Evolutionary conservation across 2,329 filamentous ascomycete genomes (phyloP).

Genomic region (Botrytis hyacinthi): DNA sequence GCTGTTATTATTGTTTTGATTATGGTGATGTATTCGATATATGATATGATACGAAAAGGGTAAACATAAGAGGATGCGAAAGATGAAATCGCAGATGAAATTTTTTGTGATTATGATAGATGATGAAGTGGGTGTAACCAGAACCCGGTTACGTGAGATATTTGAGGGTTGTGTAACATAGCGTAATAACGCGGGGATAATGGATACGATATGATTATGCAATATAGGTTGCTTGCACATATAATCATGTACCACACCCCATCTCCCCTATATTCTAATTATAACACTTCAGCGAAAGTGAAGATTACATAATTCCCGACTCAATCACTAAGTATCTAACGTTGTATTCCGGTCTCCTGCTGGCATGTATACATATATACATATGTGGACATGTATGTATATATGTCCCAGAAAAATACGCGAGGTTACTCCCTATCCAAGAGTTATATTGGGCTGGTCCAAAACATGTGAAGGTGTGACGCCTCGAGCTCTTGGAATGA

Average conservation of each 20-base stretch:
- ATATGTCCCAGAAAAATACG: neutral
- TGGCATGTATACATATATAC: neutral
- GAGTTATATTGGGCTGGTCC: neutral
- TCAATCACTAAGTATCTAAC: neutral
- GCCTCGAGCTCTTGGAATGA: neutral
- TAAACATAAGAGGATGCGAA: neutral
- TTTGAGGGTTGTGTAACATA: neutral
- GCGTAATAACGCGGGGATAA: neutral
- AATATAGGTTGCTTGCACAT: neutral
- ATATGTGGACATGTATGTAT: neutral
- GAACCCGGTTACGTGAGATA: neutral
- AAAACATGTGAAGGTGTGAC: neutral
- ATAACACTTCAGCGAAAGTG: neutral
- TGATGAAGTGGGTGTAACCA: neutral
- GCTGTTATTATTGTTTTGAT: neutral
- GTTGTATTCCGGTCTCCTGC: neutral
- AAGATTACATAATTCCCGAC: neutral
- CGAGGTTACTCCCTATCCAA: neutral
- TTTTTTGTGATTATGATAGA: neutral
- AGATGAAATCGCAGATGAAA: neutral
- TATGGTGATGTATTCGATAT: neutral
- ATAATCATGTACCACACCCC: neutral
- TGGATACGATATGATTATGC: neutral
- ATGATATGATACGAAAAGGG: neutral
- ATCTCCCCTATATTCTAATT: neutral